Conservation (phyloP, 2,329 filamentous ascomycete species). For the Paecilomyces sp. region DNA sequence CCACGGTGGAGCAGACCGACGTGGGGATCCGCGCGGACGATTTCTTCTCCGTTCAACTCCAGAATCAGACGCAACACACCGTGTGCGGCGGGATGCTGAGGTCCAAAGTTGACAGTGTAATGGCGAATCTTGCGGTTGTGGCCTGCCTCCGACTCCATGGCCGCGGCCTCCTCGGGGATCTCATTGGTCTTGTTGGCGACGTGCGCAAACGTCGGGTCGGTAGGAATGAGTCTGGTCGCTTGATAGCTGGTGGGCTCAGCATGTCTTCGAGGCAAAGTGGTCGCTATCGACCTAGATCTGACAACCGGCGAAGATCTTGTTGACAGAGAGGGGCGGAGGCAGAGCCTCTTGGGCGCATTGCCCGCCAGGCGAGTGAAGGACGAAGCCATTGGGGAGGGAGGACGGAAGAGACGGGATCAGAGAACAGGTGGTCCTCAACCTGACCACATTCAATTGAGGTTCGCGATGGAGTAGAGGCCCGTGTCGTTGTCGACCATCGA, state of each 20-base stretch:
- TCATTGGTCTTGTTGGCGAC: constrained; percentile 36
- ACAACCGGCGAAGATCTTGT: constrained; percentile 33
- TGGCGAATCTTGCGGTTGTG: constrained; percentile 80
- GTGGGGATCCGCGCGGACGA: constrained; percentile 91
- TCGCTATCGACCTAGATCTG: constrained; percentile 49
- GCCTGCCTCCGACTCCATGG: constrained; percentile 39
- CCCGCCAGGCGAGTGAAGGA: constrained; percentile 54
- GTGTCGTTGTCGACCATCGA: constrained; percentile 18
- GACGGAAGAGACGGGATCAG: constrained; percentile 14
- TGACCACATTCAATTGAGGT: constrained; percentile 28
- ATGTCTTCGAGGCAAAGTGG: constrained; percentile 47
- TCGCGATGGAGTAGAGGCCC: constrained; percentile 16
- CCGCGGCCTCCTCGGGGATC: constrained; percentile 34
- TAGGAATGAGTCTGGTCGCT: constrained; percentile 50
- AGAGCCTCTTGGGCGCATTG: constrained; percentile 54
- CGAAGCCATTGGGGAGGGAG: constrained; percentile 47
- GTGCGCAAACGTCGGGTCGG: constrained; percentile 49
- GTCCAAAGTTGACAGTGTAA: constrained; percentile 99
- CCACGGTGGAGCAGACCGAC: constrained; percentile 93
- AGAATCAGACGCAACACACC: constrained; percentile 96
- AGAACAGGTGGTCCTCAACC: constrained; percentile 26
- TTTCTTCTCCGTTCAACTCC: constrained; percentile 96
- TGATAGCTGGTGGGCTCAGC: constrained; percentile 43
- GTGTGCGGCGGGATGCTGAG: constrained; percentile 96
- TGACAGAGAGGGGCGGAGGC: constrained; percentile 45